Evolutionary conservation across 108 stramenopile species (phyloP), one percentile per base, ranked within the genome.

Genomic region (Cyclostephanos invisitatus): DNA sequence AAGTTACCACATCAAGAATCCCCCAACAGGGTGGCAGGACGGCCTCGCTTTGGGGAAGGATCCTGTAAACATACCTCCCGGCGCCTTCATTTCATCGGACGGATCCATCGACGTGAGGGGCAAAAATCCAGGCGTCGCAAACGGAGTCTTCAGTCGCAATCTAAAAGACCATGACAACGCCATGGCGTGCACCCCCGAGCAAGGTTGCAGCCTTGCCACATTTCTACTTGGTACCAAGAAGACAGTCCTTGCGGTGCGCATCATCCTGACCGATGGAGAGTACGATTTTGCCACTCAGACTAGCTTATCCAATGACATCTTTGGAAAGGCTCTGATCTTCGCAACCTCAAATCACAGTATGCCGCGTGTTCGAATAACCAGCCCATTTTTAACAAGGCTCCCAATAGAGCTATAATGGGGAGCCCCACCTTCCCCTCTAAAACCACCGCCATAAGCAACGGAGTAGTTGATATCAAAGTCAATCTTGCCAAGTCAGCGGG

Each of bases 321-420:
- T 85, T 73, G 84, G 85, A 75, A n/a, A 3, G 71, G 53, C n/a
- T 70, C 36, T 14, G 85, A 86, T 56, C 15, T 5, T 7, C 49
- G 63, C 17, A 80, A 83, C 60, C 62, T 88, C 15, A 62, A 50
- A 20, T 62, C 77, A 24, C 80, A 79, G 62, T 84, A 62, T 44
- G 40, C 17, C 1, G 73, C 73, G 1, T 88, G 87, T 72, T 82
- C 80, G 0, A 42, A 84, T 53, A 72, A 62, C 10, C 50, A 85
- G 42, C 53, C 78, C 46, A 53, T 50, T 14, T 69, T 87, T 22
- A 12, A 62, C 10, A 74, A 63, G 29, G 68, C 64, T 18, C 46
- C 40, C 8, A 22, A 68, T 24, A 28, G 58, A 21, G 7, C 28
- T 8, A 70, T 56, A 18, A 48, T 1, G 0, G 27, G n/a, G n/a